phyloP scores from a whole-genome alignment of 2,329 filamentous ascomycete species.

The Fusarium sp. region DNA sequence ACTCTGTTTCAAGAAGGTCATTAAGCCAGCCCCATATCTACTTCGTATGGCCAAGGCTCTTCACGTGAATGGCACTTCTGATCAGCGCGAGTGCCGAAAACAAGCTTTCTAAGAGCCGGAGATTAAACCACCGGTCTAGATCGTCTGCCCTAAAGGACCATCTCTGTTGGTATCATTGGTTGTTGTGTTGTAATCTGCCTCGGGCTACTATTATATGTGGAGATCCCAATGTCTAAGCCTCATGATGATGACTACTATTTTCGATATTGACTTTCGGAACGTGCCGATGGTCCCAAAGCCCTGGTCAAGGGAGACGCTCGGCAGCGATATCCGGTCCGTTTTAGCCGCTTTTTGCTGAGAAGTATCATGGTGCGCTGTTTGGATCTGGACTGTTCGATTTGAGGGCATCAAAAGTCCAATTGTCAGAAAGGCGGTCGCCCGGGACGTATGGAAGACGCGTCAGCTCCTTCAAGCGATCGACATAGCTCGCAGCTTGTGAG shows the following conservation, averaged over 20 bases:
- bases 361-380: neutral
- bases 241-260: neutral
- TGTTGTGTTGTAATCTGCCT: neutral
- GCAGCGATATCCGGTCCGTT: neutral
- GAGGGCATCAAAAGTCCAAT: neutral
- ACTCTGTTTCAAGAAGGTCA: neutral
- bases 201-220: neutral
- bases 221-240: neutral
- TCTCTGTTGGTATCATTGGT: accelerated
- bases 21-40: neutral
- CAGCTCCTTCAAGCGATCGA: neutral
- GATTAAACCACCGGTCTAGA: neutral
- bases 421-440: neutral
- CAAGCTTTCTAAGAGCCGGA: neutral
- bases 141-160: neutral
- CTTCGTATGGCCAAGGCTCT: neutral
- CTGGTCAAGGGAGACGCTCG: neutral
- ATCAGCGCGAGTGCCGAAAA: neutral
- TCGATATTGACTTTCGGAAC: neutral
- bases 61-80: neutral
- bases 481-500: neutral
- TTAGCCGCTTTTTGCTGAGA: neutral
- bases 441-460: neutral
- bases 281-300: neutral
- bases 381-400: neutral